These are phyloP conservation scores for Pisolithus albus DNA, from an alignment of 768 basidiomycete genomes.

Conservation along the genomic window DNA sequence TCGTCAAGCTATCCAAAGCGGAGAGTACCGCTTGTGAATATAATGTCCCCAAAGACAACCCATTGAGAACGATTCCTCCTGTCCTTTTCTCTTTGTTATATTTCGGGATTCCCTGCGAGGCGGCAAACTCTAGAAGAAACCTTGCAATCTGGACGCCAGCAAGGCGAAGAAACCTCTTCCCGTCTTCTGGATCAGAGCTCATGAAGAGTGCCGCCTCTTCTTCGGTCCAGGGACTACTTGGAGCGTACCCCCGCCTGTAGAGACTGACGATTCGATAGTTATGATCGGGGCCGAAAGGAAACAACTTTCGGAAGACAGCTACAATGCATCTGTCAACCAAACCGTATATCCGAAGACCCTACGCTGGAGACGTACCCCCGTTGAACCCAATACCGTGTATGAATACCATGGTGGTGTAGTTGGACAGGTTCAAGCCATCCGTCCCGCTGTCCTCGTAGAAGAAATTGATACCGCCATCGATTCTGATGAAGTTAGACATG, in stretches of 20 bases:
- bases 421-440: neutral
- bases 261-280: constrained; percentile 3
- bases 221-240: constrained; percentile 3
- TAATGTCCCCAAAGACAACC: constrained; percentile 7
- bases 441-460: constrained; percentile 5
- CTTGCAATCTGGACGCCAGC: constrained; percentile 5
- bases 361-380: neutral
- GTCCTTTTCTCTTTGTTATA: neutral
- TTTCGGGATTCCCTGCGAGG: constrained; percentile 1
- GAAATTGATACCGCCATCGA: neutral
- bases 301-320: constrained; percentile 6
- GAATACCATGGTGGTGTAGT: constrained; percentile 7
- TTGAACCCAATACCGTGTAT: constrained; percentile 7
- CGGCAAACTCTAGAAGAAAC: constrained; percentile 5
- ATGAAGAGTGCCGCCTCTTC: neutral
- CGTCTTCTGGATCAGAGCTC: neutral
- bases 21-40: constrained; percentile 3
- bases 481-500: neutral
- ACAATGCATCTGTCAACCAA: neutral
- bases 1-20: constrained; percentile 4
- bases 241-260: constrained; percentile 7
- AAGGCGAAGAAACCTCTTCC: constrained; percentile 1
- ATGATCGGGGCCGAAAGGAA: constrained; percentile 3
- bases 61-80: constrained; percentile 5
- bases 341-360: too few relatives aligned